A percentile compares a stretch with the other conserved stretches of the same genome.
Evolutionary conservation across 495 filamentous ascomycete species (phyloP).

Genomic region (Sordaria brevicollis): DNA sequence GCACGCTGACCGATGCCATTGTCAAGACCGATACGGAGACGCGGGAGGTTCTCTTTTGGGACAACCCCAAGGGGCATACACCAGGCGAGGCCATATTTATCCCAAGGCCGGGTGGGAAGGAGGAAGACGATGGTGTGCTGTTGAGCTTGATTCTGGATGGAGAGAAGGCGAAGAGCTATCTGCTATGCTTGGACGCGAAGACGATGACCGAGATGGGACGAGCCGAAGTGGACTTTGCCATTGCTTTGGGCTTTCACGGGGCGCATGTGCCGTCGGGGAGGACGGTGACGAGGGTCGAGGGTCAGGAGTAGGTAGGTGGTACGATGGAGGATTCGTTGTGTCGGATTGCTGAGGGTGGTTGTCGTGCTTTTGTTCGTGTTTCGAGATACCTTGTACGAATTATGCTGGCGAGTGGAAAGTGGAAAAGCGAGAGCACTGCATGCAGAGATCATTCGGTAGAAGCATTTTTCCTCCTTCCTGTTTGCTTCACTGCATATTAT

Average conservation of each 20-base stretch:
- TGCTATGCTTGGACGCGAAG: slow-evolving; percentile 58
- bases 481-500: neutral
- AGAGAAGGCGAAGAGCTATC: slow-evolving; percentile 48
- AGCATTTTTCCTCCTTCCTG: neutral
- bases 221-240: slow-evolving; percentile 49
- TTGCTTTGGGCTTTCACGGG: slow-evolving; percentile 69
- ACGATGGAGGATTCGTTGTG: neutral
- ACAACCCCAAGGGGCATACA: slow-evolving; percentile 46
- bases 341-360: neutral
- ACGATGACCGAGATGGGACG: slow-evolving; percentile 55
- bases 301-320: neutral
- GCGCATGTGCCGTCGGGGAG: slow-evolving; percentile 25
- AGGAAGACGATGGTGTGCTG: slow-evolving; percentile 64
- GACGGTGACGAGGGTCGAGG: neutral
- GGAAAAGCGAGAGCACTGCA: too few species aligned
- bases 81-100: slow-evolving; percentile 71
- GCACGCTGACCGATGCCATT: slow-evolving; percentile 55
- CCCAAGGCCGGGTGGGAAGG: slow-evolving; percentile 31
- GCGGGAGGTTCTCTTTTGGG: slow-evolving; percentile 41
- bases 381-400: neutral
- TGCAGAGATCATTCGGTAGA: neutral
- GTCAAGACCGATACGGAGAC: slow-evolving; percentile 57
- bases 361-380: neutral
- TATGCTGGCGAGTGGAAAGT: neutral
- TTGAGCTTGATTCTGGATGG: slow-evolving; percentile 67